Percentiles rank a stretch among this genome's conserved stretches.
Conservation (phyloP, 2,329 filamentous ascomycete species). For the Fusarium brachygibbosum region DNA sequence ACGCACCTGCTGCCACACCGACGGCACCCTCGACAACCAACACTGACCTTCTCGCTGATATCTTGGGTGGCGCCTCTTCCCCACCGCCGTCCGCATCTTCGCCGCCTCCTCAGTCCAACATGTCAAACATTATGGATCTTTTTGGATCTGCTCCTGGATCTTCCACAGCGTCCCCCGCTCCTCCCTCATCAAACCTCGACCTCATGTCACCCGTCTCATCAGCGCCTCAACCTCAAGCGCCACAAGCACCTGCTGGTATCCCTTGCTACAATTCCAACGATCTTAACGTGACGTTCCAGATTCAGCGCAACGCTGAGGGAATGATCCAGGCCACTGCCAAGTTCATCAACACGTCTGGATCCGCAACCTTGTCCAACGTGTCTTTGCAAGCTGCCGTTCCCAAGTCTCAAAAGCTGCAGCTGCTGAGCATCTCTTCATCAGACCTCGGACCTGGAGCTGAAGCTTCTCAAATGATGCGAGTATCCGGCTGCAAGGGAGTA, state of each 20-base stretch:
- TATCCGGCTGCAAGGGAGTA: slow-evolving; percentile 88
- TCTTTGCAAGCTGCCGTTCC: slow-evolving; percentile 95
- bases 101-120: slow-evolving; percentile 68
- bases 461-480: slow-evolving; percentile 90
- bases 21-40: slow-evolving; percentile 73
- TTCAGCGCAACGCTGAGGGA: slow-evolving; percentile 85
- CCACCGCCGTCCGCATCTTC: slow-evolving; percentile 55
- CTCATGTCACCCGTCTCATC: slow-evolving; percentile 63
- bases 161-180: slow-evolving; percentile 49
- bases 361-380: slow-evolving; percentile 77
- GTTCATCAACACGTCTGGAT: slow-evolving; percentile 82
- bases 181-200: slow-evolving; percentile 62
- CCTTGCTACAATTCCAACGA: slow-evolving; percentile 90
- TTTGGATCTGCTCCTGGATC: slow-evolving; percentile 69
- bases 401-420: slow-evolving; percentile 93
- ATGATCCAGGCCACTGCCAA: slow-evolving; percentile 85
- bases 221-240: slow-evolving; percentile 55
- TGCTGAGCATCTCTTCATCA: slow-evolving; percentile 87
- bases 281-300: slow-evolving; percentile 81
- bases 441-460: slow-evolving; percentile 83
- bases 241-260: slow-evolving; percentile 67
- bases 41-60: slow-evolving; percentile 90
- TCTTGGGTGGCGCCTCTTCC: slow-evolving; percentile 80
- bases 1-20: slow-evolving; percentile 70
- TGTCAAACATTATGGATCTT: slow-evolving; percentile 89